Percentiles rank a stretch among this genome's conserved stretches.
Conservation (phyloP, 2,329 filamentous ascomycete species). For the Fusarium siculi region DNA sequence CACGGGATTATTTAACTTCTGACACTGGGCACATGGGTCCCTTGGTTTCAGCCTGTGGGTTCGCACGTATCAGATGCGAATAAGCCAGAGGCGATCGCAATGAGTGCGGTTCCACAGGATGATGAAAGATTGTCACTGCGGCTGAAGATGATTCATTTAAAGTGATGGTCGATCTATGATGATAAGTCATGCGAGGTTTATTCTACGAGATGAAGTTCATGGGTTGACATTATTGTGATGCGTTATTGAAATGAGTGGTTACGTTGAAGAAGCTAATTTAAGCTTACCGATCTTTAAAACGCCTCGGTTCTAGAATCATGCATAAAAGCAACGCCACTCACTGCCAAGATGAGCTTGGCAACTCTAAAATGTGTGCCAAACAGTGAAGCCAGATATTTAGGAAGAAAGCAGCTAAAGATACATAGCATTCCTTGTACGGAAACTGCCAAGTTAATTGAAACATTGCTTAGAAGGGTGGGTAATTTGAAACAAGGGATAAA, state of each 20-base stretch:
- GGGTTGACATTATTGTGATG: background rate
- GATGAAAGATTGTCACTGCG: background rate
- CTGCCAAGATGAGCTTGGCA: background rate
- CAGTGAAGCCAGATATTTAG: background rate
- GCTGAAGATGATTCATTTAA: background rate
- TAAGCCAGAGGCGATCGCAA: conserved; percentile 15
- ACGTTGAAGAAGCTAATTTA: background rate
- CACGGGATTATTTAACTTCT: conserved; percentile 15
- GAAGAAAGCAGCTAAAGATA: background rate
- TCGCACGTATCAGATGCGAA: background rate
- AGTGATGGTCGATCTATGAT: background rate
- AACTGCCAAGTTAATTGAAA: background rate
- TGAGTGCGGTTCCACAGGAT: background rate
- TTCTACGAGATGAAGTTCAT: background rate
- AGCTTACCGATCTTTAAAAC: background rate
- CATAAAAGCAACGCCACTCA: background rate
- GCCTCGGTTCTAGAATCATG: background rate
- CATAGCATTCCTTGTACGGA: too few species aligned
- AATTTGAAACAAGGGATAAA: background rate
- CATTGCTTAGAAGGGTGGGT: background rate
- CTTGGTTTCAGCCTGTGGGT: conserved; percentile 12
- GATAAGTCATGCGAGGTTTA: background rate
- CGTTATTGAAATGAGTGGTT: background rate
- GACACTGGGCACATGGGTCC: background rate
- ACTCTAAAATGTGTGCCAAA: background rate